A percentile compares a stretch with the other conserved stretches of the same genome.
These are phyloP conservation scores for Fistulina hepatica DNA, from an alignment of 1,284 basidiomycete species.

Conservation along the genomic window DNA sequence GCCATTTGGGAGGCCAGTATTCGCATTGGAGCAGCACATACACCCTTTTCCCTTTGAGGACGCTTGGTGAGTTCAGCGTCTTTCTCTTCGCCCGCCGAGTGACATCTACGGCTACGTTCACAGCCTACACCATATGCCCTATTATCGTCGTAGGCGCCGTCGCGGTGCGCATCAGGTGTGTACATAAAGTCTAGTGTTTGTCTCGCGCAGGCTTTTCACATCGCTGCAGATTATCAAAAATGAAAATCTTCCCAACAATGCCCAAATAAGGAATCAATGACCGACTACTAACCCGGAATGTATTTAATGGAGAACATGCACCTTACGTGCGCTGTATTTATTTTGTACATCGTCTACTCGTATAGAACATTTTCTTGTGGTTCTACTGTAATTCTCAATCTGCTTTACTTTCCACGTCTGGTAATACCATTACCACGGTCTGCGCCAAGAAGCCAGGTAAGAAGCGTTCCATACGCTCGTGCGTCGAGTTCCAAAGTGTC, in stretches of 20 bases:
- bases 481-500: conserved; percentile 74
- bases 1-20: conserved; percentile 53
- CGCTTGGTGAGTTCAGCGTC: conserved; percentile 22
- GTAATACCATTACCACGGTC: conserved; percentile 23
- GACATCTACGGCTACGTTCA: background rate
- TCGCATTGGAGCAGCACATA: conserved; percentile 41
- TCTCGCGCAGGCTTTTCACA: no score
- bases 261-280: no score
- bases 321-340: no score
- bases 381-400: no score
- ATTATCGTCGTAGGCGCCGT: background rate
- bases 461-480: conserved; percentile 79
- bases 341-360: no score
- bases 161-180: background rate
- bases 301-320: no score
- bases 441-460: conserved; percentile 79
- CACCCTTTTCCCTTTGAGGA: conserved; percentile 35
- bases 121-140: background rate
- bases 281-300: no score
- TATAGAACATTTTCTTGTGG: no score
- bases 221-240: no score
- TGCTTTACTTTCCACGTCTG: conserved; percentile 37
- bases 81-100: no score
- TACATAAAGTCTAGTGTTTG: no score
- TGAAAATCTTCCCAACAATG: no score